Evolutionary conservation across 2,329 filamentous ascomycete genomes (phyloP), one percentile per base, ranked within the genome.

Genomic region (Talaromyces pinophilus): DNA sequence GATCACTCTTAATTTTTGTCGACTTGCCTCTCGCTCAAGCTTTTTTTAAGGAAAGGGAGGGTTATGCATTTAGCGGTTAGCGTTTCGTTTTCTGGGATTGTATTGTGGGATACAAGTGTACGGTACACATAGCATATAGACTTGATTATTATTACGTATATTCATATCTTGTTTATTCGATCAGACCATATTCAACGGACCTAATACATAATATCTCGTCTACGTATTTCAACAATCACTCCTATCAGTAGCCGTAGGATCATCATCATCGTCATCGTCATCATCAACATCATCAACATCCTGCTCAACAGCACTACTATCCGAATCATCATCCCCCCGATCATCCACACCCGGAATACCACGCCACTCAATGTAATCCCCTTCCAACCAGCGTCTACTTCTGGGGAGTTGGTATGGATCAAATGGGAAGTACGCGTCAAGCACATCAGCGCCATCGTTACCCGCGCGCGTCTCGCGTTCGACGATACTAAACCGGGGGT

Each of bases 381-480:
- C 85, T 69, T 93, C 90, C 13, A 99, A 81, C 96, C 95, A 98
- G 67, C 88, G 86, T 78, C 91, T 92, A 77, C 93, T 97, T 71
- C 88, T 83, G 0, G 93, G 93, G 60, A 99, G 82, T 73, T 94
- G 90, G 77, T 98, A 99, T 2, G 96, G 96, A 75, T 99, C 95
- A 74, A 99, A 99, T 0, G 95, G 95, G 74, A 98, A 99, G 77
- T 96, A 97, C 0, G 93, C 91, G 71, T 98, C 93, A 1, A 99
- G 85, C 77, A 97, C 90, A 73, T 94, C 89, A 73, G 88, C 90
- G 69, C 89, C 88, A 71, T 97, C 92, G 67, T 91, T 90, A 63
- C 88, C 80, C 67, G 77, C 82, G 67, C 73, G 82, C 64, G 82
- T 86, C 71, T 88, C 86, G 57, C 87, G 84, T 64, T 85, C 83